Conservation (phyloP, 352 stramenopile genomes). For the Globisporangium recalcitrans region DNA sequence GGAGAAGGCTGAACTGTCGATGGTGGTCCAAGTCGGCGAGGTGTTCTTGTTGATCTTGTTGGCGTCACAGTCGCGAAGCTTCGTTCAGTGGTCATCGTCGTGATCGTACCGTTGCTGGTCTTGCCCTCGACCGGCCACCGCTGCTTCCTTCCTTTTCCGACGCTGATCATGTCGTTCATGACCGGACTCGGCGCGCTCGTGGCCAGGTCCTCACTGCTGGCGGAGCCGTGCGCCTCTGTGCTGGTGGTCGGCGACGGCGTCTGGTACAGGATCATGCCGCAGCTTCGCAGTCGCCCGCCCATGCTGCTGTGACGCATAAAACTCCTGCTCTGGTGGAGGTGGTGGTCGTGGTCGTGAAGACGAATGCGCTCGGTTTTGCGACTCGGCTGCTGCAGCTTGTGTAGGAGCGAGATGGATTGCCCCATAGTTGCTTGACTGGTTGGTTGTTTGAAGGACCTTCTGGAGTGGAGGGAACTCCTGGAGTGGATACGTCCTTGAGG, state of each 20-base stretch:
- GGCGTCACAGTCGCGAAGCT: neutral
- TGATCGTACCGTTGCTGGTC: neutral
- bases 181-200: conserved; percentile 9
- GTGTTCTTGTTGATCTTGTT: neutral
- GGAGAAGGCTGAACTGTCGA: neutral
- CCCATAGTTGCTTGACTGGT: conserved; percentile 1
- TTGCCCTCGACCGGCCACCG: neutral
- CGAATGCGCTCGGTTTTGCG: conserved; percentile 1
- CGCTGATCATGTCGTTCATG: conserved; percentile 12
- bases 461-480: neutral
- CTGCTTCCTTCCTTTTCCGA: neutral
- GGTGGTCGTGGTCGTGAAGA: neutral
- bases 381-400: neutral
- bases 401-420: conserved; percentile 6
- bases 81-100: neutral
- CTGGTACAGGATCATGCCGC: conserved; percentile 6
- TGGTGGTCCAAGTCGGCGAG: neutral
- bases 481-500: neutral
- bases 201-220: neutral
- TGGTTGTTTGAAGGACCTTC: neutral
- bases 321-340: neutral
- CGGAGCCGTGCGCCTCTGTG: neutral
- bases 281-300: conserved; percentile 9
- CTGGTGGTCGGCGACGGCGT: neutral
- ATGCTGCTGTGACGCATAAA: conserved; percentile 13